Percentiles rank a stretch among this genome's conserved stretches.
phyloP scores from a whole-genome alignment of 331 rosid species.

The Malus hybrid region DNA sequence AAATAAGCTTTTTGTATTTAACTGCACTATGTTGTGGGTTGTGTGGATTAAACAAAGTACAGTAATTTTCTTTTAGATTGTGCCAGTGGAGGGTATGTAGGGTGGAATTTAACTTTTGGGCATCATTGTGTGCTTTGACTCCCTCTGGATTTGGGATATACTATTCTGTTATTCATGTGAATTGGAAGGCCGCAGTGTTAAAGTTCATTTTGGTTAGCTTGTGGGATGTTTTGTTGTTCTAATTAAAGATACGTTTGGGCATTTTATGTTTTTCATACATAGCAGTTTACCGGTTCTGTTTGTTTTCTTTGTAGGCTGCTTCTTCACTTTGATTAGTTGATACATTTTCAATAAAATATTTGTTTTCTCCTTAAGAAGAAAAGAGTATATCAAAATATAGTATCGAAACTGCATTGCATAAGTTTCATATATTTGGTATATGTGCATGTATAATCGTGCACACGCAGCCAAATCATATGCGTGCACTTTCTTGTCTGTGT shows the following conservation, averaged over 20 bases:
- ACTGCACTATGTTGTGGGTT: no score
- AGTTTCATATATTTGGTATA: neutral
- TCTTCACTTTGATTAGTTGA: neutral
- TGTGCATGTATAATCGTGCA: neutral
- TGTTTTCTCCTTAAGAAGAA: neutral
- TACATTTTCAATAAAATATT: neutral
- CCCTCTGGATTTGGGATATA: no score
- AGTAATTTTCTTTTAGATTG: no score
- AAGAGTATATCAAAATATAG: neutral
- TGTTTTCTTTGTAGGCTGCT: neutral
- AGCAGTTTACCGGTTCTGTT: neutral
- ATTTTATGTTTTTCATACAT: neutral
- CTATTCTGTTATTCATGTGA: neutral
- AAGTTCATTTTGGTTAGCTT: neutral
- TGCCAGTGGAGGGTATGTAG: no score
- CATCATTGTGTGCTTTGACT: no score
- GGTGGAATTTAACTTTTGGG: no score
- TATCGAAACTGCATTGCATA: neutral
- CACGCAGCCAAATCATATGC: neutral
- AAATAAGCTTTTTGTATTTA: no score
- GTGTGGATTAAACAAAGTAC: no score
- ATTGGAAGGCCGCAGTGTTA: neutral
- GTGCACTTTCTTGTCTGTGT: neutral
- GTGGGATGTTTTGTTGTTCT: neutral
- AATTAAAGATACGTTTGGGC: neutral